Percentiles rank a stretch among this genome's conserved stretches.
phyloP scores from a whole-genome alignment of 106 monocot species.

The Narthecium ossifragum region DNA sequence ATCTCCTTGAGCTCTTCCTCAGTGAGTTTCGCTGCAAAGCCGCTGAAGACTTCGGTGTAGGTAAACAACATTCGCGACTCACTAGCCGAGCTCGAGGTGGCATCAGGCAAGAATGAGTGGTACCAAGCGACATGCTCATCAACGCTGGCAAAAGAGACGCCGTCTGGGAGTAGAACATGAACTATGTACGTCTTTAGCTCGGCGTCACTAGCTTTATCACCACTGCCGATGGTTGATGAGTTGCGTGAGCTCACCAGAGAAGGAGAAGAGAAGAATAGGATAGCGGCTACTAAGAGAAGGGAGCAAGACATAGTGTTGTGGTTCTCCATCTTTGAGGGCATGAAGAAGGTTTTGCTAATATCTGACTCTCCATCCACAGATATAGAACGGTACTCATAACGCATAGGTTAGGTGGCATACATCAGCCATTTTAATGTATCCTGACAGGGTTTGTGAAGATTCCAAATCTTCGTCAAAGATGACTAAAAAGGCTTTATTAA shows the following conservation, averaged over 20 bases:
- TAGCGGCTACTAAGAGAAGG: no score
- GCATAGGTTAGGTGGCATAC: no score
- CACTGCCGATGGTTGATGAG: no score
- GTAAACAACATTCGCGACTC: background rate
- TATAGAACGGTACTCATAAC: no score
- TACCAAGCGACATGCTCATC: background rate
- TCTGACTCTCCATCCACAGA: no score
- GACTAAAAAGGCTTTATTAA: no score
- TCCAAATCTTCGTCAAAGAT: no score
- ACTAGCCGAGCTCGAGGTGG: background rate
- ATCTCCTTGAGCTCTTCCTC: conserved; percentile 1
- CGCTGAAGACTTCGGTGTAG: conserved; percentile 6
- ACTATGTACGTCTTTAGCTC: conserved; percentile 12
- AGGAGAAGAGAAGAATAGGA: background rate
- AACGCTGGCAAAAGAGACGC: background rate
- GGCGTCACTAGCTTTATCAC: background rate
- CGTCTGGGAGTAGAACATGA: conserved; percentile 4
- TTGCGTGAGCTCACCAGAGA: background rate
- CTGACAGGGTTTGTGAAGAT: no score
- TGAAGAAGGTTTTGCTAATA: no score
- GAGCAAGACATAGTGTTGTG: no score
- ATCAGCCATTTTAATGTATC: no score
- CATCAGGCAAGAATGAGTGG: conserved; percentile 8
- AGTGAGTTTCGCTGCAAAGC: conserved; percentile 16
- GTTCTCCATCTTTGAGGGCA: no score